Conservation (phyloP, 345 rosid species). For the Erodium maritimum region DNA sequence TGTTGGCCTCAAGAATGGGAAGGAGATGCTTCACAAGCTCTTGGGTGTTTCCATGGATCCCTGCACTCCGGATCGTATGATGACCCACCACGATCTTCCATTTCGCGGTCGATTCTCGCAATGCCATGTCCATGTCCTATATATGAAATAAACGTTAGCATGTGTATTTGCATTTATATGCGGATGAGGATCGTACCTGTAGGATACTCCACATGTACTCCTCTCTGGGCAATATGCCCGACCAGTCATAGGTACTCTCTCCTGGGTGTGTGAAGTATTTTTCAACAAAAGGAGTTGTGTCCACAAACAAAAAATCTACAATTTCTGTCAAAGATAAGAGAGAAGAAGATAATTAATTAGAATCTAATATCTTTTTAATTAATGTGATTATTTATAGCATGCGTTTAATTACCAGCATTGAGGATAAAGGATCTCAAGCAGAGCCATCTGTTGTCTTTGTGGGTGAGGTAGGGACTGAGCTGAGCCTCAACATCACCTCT, state of each 20-base stretch:
- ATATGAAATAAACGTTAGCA: not conserved
- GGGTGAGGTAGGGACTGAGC: constrained; percentile 27
- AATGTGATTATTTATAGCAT: not conserved
- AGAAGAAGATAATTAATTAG: not conserved
- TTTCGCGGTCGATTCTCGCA: constrained; percentile 15
- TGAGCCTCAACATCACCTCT: constrained; percentile 48
- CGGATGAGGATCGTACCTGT: too few species aligned
- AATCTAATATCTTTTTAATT: not conserved
- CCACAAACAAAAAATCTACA: constrained; percentile 32
- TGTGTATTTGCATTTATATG: too few species aligned
- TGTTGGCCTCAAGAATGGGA: constrained; percentile 17
- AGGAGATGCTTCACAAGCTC: constrained; percentile 17
- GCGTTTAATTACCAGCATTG: constrained; percentile 22
- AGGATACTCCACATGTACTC: constrained; percentile 17
- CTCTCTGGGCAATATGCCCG: constrained; percentile 15
- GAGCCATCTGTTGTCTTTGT: constrained; percentile 38
- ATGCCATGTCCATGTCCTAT: constrained; percentile 12
- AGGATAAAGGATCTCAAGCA: constrained; percentile 39
- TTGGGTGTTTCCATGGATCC: constrained; percentile 13
- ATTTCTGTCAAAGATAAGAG: constrained; percentile 11
- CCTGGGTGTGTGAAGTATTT: constrained; percentile 26
- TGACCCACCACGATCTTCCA: constrained; percentile 28
- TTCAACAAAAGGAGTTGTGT: constrained; percentile 31
- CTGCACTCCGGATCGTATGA: constrained; percentile 18
- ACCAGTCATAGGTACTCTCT: constrained; percentile 29